Conservation (phyloP, 495 filamentous ascomycete genomes). For the Astrothelium macrocarpum region DNA sequence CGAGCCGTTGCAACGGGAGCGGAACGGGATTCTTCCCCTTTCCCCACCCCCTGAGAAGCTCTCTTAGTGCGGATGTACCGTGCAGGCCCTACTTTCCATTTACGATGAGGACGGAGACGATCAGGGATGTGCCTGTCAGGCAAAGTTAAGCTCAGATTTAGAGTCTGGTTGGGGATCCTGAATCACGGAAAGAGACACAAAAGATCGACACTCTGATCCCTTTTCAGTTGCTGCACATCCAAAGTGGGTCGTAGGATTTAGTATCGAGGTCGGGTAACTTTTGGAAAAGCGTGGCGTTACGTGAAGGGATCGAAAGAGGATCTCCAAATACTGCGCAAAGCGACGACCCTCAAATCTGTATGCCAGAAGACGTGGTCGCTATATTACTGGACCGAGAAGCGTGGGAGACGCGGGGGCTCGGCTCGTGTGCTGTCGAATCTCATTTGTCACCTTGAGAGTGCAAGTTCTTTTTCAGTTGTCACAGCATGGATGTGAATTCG, state of each 20-base stretch:
- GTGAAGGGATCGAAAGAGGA: not conserved
- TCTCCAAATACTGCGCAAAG: not conserved
- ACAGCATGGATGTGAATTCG: not conserved
- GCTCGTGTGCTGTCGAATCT: not conserved
- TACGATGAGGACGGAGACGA: not conserved
- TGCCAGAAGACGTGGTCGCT: not conserved
- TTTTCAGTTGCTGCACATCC: not conserved
- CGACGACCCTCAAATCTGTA: not conserved
- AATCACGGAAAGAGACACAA: not conserved
- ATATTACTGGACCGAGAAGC: not conserved
- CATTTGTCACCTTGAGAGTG: not conserved
- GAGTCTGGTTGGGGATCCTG: not conserved
- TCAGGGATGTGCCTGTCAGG: not conserved
- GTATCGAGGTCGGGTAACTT: not conserved
- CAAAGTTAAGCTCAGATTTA: slow-evolving; percentile 5
- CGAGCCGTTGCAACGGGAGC: not conserved
- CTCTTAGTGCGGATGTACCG: not conserved
- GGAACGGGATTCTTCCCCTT: not conserved
- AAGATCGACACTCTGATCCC: not conserved
- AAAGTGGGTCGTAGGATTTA: not conserved
- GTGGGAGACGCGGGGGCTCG: not conserved
- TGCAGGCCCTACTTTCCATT: not conserved
- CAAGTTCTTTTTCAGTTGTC: not conserved
- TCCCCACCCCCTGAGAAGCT: not conserved
- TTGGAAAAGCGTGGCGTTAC: not conserved